Evolutionary conservation across 306 rosid genomes (phyloP).

Genomic region (Citrullus mucosospermus): DNA sequence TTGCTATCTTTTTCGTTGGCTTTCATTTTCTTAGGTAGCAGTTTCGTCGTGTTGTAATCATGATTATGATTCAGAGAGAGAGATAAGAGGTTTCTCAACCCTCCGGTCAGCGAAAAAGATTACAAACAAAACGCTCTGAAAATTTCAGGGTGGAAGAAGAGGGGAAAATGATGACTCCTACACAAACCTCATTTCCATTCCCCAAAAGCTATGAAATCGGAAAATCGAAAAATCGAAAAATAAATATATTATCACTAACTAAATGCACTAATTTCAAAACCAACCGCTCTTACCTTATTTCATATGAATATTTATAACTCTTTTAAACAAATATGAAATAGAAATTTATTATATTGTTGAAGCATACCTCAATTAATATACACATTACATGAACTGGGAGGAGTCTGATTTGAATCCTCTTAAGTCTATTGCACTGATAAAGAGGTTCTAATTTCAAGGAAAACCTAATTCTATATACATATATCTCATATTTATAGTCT

Average conservation of each 20-base stretch:
- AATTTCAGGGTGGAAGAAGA: neutral
- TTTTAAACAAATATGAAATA: no score
- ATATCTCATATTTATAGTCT: no score
- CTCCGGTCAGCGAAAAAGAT: neutral
- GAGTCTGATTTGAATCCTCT: no score
- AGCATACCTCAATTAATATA: no score
- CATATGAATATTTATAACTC: no score
- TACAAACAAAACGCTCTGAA: neutral
- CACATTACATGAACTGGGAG: no score
- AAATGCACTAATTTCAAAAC: no score
- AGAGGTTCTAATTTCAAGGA: no score
- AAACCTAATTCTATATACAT: no score
- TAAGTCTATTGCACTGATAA: no score
- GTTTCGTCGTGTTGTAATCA: constrained; percentile 7
- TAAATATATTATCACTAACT: no score
- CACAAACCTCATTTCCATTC: neutral
- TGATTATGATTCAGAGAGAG: neutral
- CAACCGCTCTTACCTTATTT: neutral
- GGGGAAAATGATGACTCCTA: neutral
- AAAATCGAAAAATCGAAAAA: neutral
- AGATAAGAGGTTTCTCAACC: neutral
- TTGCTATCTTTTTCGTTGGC: neutral
- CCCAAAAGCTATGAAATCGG: neutral
- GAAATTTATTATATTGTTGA: no score
- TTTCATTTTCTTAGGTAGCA: neutral